Percentiles rank a stretch among this genome's conserved stretches.
Evolutionary conservation across 139 green algal species (phyloP).

Genomic region (Yamagishiella unicocca): DNA sequence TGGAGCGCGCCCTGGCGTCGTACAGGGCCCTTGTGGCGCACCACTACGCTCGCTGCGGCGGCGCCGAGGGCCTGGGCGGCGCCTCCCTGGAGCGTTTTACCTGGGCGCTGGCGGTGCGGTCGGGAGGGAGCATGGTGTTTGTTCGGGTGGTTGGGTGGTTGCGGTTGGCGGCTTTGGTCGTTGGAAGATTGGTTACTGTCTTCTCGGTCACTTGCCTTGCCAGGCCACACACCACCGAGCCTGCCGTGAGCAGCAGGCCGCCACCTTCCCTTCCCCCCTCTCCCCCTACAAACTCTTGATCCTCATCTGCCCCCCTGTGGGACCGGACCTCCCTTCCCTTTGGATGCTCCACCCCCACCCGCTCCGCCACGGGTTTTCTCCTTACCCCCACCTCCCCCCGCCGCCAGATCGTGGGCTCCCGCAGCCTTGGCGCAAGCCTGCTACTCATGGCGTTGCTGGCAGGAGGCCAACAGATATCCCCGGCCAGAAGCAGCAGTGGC

Average conservation of each 20-base stretch:
- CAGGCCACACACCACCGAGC: no score
- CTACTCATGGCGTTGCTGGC: no score
- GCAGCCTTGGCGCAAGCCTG: background rate
- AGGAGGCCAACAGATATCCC: no score
- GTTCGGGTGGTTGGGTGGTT: background rate
- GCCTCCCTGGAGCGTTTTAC: conserved; percentile 10
- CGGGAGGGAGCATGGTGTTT: no score
- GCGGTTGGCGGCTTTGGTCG: background rate
- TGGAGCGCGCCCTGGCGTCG: background rate
- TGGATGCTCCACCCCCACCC: no score
- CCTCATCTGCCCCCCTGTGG: no score
- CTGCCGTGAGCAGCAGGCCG: no score
- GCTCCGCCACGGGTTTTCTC: background rate
- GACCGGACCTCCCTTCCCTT: no score
- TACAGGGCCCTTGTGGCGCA: background rate
- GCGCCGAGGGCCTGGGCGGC: background rate
- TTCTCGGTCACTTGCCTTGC: no score
- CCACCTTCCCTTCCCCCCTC: no score
- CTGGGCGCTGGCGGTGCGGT: conserved; percentile 29
- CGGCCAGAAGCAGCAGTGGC: no score
- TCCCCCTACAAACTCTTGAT: no score
- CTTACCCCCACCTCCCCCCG: background rate
- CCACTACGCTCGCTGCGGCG: background rate
- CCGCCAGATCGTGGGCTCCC: conserved; percentile 29
- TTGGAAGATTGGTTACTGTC: background rate